Conservation (phyloP, 805 yeast species). For the Suhomyces sp. region DNA sequence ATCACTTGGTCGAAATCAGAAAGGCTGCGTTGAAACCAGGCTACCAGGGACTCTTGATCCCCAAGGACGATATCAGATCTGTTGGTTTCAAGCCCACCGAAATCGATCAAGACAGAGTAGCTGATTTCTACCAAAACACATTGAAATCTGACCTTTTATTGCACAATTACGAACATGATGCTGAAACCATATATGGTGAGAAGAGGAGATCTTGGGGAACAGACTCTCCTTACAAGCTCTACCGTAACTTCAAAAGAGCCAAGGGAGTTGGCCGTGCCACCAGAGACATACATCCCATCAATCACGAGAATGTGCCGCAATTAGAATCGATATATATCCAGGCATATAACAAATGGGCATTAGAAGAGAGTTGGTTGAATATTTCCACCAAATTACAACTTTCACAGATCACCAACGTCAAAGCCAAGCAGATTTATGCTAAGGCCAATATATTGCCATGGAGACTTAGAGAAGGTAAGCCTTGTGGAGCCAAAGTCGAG, state of each 20-base stretch:
- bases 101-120: constrained; percentile 76
- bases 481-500: constrained; percentile 85
- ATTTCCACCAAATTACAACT: constrained; percentile 75
- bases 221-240: constrained; percentile 82
- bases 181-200: constrained; percentile 54
- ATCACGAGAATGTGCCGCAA: constrained; percentile 69
- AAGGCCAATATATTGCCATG: constrained; percentile 80
- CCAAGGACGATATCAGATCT: constrained; percentile 74
- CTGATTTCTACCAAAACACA: constrained; percentile 73
- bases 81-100: constrained; percentile 73
- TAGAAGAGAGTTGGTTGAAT: constrained; percentile 67
- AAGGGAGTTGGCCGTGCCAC: constrained; percentile 71
- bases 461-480: constrained; percentile 84
- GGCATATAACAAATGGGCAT: constrained; percentile 73
- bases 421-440: constrained; percentile 71
- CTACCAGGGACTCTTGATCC: constrained; percentile 63
- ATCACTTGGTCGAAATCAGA: constrained; percentile 76
- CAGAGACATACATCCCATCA: constrained; percentile 68
- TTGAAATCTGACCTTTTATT: constrained; percentile 75
- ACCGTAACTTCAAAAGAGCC: constrained; percentile 77
- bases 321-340: constrained; percentile 68
- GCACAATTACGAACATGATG: constrained; percentile 71
- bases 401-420: constrained; percentile 92
- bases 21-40: constrained; percentile 75
- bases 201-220: constrained; percentile 85